phyloP scores from a whole-genome alignment of 2,329 filamentous ascomycete species.

The Colletotrichum acutatum region DNA sequence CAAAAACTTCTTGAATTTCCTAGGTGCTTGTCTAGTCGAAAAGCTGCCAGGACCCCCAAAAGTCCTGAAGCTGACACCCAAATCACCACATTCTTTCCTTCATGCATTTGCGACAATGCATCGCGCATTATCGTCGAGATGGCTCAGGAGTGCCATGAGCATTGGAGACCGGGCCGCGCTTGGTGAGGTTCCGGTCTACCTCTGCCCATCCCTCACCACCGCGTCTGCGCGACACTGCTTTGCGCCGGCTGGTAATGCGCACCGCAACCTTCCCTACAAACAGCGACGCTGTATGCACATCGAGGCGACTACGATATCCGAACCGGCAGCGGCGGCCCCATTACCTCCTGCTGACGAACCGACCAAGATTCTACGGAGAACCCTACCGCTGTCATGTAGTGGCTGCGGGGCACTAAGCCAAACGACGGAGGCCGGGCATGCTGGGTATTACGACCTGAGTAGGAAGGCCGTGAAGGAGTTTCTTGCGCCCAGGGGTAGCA shows the following conservation, averaged over 20 bases:
- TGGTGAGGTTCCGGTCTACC: constrained; percentile 57
- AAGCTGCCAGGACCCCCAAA: not conserved
- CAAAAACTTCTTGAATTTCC: constrained; percentile 19
- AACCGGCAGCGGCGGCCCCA: not conserved
- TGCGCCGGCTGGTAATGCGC: constrained; percentile 36
- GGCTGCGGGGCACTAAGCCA: constrained; percentile 76
- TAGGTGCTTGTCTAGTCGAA: not conserved
- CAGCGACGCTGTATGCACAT: constrained; percentile 43
- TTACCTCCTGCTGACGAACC: constrained; percentile 2
- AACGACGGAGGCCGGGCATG: constrained; percentile 58
- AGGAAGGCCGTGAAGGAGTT: constrained; percentile 64
- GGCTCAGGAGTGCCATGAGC: constrained; percentile 55
- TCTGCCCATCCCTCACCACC: constrained; percentile 51
- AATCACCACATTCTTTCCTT: not conserved
- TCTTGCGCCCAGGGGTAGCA: constrained; percentile 47
- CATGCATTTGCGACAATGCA: constrained; percentile 50
- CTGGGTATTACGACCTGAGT: constrained; percentile 66
- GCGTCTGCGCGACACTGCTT: constrained; percentile 11
- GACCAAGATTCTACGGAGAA: constrained; percentile 21
- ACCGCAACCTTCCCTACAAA: constrained; percentile 23
- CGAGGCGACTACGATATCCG: not conserved
- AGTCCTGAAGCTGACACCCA: not conserved
- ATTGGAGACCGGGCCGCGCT: constrained; percentile 50
- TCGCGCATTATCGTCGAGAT: constrained; percentile 54
- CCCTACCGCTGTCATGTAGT: constrained; percentile 67